A percentile compares a stretch with the other conserved stretches of the same genome.
Conservation (phyloP, 176 grass and related monocot genomes). For the Hsuehochloa calcarea region DNA sequence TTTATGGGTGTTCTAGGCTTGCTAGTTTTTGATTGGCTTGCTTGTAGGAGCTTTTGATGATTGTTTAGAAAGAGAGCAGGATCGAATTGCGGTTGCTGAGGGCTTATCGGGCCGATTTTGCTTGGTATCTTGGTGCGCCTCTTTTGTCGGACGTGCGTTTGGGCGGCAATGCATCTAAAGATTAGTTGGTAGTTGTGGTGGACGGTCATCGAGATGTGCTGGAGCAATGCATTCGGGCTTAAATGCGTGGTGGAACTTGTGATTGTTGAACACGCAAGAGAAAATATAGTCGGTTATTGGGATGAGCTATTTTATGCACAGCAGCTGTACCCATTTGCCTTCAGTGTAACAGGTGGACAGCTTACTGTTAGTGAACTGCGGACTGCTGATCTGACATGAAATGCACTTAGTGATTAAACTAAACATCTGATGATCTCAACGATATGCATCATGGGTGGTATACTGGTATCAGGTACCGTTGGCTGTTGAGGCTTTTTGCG, state of each 20-base stretch:
- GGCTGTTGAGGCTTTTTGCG: neutral
- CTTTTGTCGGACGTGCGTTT: neutral
- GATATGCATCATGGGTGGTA: neutral
- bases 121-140: neutral
- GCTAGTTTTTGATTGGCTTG: neutral
- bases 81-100: neutral
- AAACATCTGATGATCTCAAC: neutral
- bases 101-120: neutral
- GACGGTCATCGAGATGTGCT: neutral
- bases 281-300: neutral
- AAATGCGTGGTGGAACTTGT: neutral
- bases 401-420: neutral
- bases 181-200: conserved; percentile 32
- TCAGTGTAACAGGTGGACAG: neutral
- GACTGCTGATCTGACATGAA: neutral
- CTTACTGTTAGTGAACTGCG: neutral
- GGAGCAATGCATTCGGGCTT: neutral
- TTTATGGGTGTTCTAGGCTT: neutral
- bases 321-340: neutral
- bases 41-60: neutral
- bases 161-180: neutral
- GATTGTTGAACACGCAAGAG: neutral
- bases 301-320: neutral
- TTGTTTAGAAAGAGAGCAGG: neutral
- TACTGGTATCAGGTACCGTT: neutral